phyloP scores from a whole-genome alignment of 352 stramenopile genomes.

The Thalassiosira hispida region DNA sequence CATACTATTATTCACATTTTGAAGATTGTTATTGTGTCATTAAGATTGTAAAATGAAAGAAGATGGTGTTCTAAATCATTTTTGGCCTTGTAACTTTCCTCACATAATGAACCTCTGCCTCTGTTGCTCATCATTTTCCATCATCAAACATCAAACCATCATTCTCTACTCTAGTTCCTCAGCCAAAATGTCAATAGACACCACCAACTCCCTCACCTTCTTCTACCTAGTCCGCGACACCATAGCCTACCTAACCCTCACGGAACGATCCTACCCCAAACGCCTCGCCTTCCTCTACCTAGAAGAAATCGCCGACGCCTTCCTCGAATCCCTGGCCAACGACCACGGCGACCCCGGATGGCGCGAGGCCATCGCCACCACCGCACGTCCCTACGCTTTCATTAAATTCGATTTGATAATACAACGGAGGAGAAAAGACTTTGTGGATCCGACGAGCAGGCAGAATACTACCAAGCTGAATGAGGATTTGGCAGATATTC shows the following conservation, averaged over 20 bases:
- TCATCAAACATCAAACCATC: neutral
- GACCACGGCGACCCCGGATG: slow-evolving; percentile 89
- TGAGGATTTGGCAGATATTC: slow-evolving; percentile 97
- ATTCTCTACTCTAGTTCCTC: slow-evolving; percentile 29
- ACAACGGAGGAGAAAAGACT: slow-evolving; percentile 97
- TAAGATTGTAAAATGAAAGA: too few relatives aligned
- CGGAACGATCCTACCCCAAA: slow-evolving; percentile 96
- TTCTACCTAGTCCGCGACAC: slow-evolving; percentile 96
- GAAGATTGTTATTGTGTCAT: too few relatives aligned
- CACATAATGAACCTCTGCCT: too few relatives aligned
- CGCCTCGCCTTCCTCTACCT: slow-evolving; percentile 97
- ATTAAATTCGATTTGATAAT: slow-evolving; percentile 99
- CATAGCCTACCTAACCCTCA: slow-evolving; percentile 97
- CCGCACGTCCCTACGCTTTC: slow-evolving; percentile 97
- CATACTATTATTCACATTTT: neutral
- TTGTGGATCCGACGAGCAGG: slow-evolving; percentile 93
- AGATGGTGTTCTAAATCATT: too few relatives aligned
- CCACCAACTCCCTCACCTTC: slow-evolving; percentile 65
- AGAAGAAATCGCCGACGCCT: slow-evolving; percentile 92
- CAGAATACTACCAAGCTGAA: slow-evolving; percentile 96
- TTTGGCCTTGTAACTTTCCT: too few relatives aligned
- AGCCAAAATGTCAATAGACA: slow-evolving; percentile 77
- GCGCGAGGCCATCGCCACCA: slow-evolving; percentile 92
- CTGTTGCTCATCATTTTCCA: slow-evolving; percentile 9
- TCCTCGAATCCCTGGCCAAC: slow-evolving; percentile 92